A percentile compares a stretch with the other conserved stretches of the same genome.
phyloP scores from a whole-genome alignment of 148 eudicot genomes.

The Spergularia marina region DNA sequence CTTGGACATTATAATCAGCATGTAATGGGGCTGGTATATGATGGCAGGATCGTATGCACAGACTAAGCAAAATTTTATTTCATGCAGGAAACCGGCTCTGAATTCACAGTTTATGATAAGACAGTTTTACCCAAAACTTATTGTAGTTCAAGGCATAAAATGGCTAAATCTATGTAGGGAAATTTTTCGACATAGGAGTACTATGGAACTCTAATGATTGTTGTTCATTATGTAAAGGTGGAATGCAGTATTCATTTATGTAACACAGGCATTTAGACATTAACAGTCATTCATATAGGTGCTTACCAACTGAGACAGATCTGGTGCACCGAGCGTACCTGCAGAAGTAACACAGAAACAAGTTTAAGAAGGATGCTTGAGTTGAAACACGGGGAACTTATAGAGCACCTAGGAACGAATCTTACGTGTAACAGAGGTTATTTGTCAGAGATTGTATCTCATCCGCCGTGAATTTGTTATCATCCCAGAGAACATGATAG shows the following conservation, averaged over 20 bases:
- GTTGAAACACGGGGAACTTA: not conserved
- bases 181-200: too few species aligned
- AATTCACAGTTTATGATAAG: not conserved
- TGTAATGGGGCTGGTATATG: too few species aligned
- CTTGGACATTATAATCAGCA: not conserved
- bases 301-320: conserved; percentile 74
- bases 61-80: not conserved
- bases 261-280: not conserved
- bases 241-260: too few species aligned
- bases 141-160: too few species aligned
- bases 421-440: conserved; percentile 82
- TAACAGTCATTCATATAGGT: not conserved
- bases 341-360: conserved; percentile 14
- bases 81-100: not conserved
- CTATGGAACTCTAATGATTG: too few species aligned
- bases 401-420: not conserved
- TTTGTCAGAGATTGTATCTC: conserved; percentile 80
- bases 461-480: conserved; percentile 70
- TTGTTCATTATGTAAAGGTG: too few species aligned
- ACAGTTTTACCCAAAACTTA: too few species aligned
- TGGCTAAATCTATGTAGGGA: too few species aligned
- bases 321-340: conserved; percentile 88
- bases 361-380: not conserved
- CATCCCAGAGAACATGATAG: conserved; percentile 87
- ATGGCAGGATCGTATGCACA: too few species aligned